Conservation (phyloP, 805 yeast species). For the Lipomyces orientalis region DNA sequence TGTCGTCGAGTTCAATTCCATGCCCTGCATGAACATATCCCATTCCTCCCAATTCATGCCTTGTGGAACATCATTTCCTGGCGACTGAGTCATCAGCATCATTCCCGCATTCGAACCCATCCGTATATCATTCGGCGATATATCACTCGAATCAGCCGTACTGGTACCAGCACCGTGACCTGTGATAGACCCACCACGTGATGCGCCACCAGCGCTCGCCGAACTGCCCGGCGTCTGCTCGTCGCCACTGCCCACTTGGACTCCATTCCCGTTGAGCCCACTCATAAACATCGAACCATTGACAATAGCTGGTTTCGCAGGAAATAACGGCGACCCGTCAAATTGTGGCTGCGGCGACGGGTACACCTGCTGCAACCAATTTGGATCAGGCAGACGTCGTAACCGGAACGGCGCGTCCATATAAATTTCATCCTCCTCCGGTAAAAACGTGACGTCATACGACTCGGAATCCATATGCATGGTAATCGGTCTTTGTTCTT, state of each 20-base stretch:
- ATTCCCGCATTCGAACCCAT: slow-evolving; percentile 17
- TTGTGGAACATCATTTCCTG: slow-evolving; percentile 25
- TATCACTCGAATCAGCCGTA: slow-evolving; percentile 2
- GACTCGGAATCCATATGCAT: slow-evolving; percentile 9
- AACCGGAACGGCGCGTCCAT: slow-evolving; percentile 32
- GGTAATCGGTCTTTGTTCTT: background rate
- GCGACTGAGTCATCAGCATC: slow-evolving; percentile 26
- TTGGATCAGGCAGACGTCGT: slow-evolving; percentile 24
- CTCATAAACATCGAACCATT: background rate
- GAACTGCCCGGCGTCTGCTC: background rate
- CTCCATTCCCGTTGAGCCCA: background rate
- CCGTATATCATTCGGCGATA: slow-evolving; percentile 10
- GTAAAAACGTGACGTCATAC: slow-evolving; percentile 21
- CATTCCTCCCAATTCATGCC: slow-evolving; percentile 32
- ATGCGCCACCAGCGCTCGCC: background rate
- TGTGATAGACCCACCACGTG: background rate
- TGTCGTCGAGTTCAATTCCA: slow-evolving; percentile 13
- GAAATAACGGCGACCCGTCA: background rate
- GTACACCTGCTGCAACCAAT: slow-evolving; percentile 27
- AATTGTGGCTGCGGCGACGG: background rate
- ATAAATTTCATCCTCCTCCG: slow-evolving; percentile 35
- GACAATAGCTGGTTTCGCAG: background rate
- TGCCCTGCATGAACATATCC: slow-evolving; percentile 31
- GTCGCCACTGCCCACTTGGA: slow-evolving; percentile 1
- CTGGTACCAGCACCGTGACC: background rate